Evolutionary conservation across 495 filamentous ascomycete species (phyloP).

Genomic region (Hypoxylon trugodes): DNA sequence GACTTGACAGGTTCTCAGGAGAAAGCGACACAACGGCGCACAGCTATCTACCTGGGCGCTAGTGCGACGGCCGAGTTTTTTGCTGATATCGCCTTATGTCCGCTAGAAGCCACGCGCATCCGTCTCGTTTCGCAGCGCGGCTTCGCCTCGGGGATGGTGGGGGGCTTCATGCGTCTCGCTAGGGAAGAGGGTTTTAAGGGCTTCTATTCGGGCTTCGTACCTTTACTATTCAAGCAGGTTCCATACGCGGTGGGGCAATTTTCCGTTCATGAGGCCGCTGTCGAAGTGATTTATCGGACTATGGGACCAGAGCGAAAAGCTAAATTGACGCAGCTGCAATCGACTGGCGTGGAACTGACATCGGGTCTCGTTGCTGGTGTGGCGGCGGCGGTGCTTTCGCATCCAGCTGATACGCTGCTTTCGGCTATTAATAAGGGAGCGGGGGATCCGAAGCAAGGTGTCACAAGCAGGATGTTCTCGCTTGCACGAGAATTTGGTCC

Average conservation of each 20-base stretch:
- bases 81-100: constrained; percentile 79
- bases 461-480: constrained; percentile 47
- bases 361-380: constrained; percentile 88
- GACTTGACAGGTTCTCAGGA: constrained; percentile 69
- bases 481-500: constrained; percentile 50
- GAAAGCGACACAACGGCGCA: constrained; percentile 71
- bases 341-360: constrained; percentile 82
- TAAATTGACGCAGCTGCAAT: constrained; percentile 43
- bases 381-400: constrained; percentile 83
- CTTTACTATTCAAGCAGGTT: constrained; percentile 79
- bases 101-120: constrained; percentile 79
- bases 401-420: constrained; percentile 90
- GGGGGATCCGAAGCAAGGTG: constrained; percentile 44
- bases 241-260: constrained; percentile 50
- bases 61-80: constrained; percentile 79
- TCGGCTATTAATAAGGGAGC: constrained; percentile 87
- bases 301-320: constrained; percentile 48
- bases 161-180: constrained; percentile 73
- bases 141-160: constrained; percentile 70
- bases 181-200: constrained; percentile 74
- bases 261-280: constrained; percentile 47
- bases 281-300: constrained; percentile 46
- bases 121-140: constrained; percentile 78
- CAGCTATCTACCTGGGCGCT: constrained; percentile 77
- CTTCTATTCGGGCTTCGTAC: constrained; percentile 82